Conservation (phyloP, 768 basidiomycete genomes). For the Leccinum pellstonianum region DNA sequence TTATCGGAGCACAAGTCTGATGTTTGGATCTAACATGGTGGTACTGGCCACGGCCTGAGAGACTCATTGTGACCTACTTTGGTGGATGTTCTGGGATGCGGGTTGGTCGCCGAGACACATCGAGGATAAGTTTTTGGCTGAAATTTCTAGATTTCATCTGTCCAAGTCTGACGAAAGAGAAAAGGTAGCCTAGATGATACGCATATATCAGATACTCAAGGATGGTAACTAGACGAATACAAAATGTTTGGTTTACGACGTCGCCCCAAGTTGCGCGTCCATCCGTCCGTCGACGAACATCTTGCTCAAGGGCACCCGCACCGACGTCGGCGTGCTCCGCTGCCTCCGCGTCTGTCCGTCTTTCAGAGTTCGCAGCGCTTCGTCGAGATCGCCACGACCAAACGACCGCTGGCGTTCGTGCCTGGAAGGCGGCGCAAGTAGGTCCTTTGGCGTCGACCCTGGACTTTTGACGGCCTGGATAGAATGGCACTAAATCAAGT, state of each 20-base stretch:
- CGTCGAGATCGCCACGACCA: slow-evolving; percentile 78
- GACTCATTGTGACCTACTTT: no score
- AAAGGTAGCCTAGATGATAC: neutral
- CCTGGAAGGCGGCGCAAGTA: slow-evolving; percentile 40
- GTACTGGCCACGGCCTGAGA: no score
- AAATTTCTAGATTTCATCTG: no score
- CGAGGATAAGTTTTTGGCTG: no score
- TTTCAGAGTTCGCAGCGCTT: slow-evolving; percentile 79
- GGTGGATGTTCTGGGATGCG: no score
- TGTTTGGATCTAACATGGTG: no score
- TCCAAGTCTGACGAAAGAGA: neutral
- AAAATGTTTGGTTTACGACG: neutral
- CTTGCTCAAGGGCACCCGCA: slow-evolving; percentile 19
- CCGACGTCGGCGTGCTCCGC: slow-evolving; percentile 15
- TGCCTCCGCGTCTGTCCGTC: slow-evolving; percentile 43
- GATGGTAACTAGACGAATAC: neutral
- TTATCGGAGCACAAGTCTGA: no score
- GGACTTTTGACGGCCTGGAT: slow-evolving; percentile 45
- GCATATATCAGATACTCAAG: no score
- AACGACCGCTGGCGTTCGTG: slow-evolving; percentile 52
- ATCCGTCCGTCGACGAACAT: slow-evolving; percentile 28
- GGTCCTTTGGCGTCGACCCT: slow-evolving; percentile 25
- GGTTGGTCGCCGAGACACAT: no score
- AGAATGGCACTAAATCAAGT: neutral
- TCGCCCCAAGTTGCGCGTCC: neutral